A percentile compares a stretch with the other conserved stretches of the same genome.
These are phyloP conservation scores for Didymella lethalis DNA, from an alignment of 2,329 filamentous ascomycete genomes.

Conservation along the genomic window DNA sequence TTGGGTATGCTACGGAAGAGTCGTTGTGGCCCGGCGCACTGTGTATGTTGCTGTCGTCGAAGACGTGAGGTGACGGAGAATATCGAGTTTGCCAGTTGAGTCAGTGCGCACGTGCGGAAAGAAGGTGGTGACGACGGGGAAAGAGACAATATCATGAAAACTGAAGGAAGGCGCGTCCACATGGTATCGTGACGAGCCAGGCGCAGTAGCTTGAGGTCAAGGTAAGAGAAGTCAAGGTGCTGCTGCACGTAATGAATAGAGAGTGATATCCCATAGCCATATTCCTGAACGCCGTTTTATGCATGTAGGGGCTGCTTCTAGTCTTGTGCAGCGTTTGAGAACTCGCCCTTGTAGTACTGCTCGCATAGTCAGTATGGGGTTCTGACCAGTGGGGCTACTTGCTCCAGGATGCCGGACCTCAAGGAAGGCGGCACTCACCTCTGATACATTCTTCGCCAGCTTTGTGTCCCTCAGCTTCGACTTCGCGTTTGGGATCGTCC, in stretches of 20 bases:
- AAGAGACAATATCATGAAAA: background rate
- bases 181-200: background rate
- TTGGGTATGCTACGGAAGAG: background rate
- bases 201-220: background rate
- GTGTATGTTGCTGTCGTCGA: background rate
- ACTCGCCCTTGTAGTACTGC: slow-evolving; percentile 41
- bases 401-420: slow-evolving; percentile 34
- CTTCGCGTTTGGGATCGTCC: slow-evolving; percentile 59
- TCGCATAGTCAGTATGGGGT: slow-evolving; percentile 22
- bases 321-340: slow-evolving; percentile 36
- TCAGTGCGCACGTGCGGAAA: background rate
- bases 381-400: background rate
- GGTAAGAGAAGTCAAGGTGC: background rate
- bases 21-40: background rate
- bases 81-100: background rate
- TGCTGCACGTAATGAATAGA: background rate
- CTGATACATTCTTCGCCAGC: slow-evolving; percentile 45
- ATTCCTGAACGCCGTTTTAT: slow-evolving; percentile 24
- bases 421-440: slow-evolving; percentile 48
- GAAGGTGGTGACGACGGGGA: background rate
- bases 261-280: slow-evolving; percentile 6
- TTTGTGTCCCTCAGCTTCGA: slow-evolving; percentile 39
- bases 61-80: background rate
- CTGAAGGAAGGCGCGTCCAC: slow-evolving; percentile 4
- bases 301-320: slow-evolving; percentile 19